Base-by-base conservation (phyloP, 1,284 basidiomycete genomes). In the Chiua sp. region DNA sequence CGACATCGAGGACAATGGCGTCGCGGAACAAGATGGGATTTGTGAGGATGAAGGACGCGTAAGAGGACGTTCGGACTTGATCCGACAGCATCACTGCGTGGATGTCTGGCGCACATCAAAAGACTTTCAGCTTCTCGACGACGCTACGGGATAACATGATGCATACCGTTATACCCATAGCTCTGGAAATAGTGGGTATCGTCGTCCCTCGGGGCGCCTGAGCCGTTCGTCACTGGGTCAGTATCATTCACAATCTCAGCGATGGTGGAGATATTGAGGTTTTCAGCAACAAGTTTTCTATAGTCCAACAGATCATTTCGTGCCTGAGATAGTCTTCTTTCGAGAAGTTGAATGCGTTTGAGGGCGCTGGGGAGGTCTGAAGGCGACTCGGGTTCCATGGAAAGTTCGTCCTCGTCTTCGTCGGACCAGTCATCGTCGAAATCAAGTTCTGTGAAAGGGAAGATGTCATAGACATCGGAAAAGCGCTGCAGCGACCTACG, bases 171-270 rank as follows among this genome's bases (percentile, higher is more conserved):
- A 65, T 89, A 89, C n/a, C 86, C 92, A 70, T 99, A 98, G 64
- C 91, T 93, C 62, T 93, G 85, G 77, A 98, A 99, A 77, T 99
- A 99, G 72, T 98, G 93, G 0, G 92, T 86, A 74, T 98, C 97
- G 68, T 98, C 93, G 66, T 96, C 93, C 42, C 88, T 78, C 33
- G 60, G 47, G 16, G 71, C 60, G 22, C 67, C n/a, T n/a, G n/a
- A 12, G n/a, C 42, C 70, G 8, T 64, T 65, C 50, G 72, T 65
- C 20, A 73, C 70, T n/a, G 72, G 67, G 11, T 69, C 74, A 10
- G 79, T 70, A 48, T 81, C 81, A 20, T 75, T 72, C 5, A 79
- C 62, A 28, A 78, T 79, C 28, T 82, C 82, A 8, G 79, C 67
- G 37, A 85, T 68, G 52, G 70, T 75, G 1, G 79, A 62, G 4